Percentiles rank a stretch among this genome's conserved stretches.
Conservation (phyloP, 371 early-diverging fungal genomes). For the Apophysomyces elegans region DNA sequence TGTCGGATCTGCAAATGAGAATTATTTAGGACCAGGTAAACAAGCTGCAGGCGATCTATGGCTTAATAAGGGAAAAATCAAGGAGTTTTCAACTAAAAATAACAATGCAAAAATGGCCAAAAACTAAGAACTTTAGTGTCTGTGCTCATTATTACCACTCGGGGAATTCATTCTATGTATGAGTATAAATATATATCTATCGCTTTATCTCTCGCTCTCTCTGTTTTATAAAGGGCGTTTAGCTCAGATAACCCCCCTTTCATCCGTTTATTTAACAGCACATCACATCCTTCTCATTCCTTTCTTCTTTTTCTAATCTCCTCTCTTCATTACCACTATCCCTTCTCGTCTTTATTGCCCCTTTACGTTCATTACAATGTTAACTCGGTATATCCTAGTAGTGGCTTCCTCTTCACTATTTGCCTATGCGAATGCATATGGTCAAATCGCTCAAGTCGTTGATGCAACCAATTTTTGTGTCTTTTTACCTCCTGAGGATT, state of each 20-base stretch:
- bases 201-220: too few species aligned
- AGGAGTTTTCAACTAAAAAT: conserved; percentile 8
- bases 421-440: conserved; percentile 20
- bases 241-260: conserved; percentile 8
- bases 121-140: conserved; percentile 8
- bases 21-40: neutral
- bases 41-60: conserved; percentile 8
- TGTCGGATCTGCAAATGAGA: conserved; percentile 7
- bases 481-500: conserved; percentile 55
- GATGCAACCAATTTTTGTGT: conserved; percentile 54
- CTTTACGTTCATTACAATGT: conserved; percentile 10
- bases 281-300: neutral
- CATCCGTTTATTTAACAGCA: conserved; percentile 9
- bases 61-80: conserved; percentile 10
- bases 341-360: neutral
- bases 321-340: conserved; percentile 2
- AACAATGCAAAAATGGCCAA: conserved; percentile 3
- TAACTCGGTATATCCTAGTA: neutral
- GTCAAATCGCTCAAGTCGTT: conserved; percentile 39
- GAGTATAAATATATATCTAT: too few species aligned
- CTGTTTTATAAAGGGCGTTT: neutral
- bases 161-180: neutral
- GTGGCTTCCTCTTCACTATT: conserved; percentile 7
- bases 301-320: conserved; percentile 1
- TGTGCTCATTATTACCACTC: conserved; percentile 1